A percentile compares a stretch with the other conserved stretches of the same genome.
Evolutionary conservation across 1,139 yeast genomes (phyloP).

Genomic region (Martiniozyma asiatica): DNA sequence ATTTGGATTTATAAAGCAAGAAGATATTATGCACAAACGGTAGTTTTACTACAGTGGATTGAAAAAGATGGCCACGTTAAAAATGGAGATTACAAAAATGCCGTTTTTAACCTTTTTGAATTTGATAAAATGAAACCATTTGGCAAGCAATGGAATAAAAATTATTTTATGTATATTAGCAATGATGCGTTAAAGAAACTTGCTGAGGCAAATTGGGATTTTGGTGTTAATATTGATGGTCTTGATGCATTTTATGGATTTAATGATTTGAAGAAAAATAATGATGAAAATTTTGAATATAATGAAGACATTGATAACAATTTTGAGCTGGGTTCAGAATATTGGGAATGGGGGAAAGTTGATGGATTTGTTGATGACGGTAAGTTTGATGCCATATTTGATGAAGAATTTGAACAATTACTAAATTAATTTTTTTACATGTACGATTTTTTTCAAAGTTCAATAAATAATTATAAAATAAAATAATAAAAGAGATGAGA

Average conservation of each 20-base stretch:
- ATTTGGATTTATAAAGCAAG: conserved; percentile 4
- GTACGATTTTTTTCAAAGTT: neutral
- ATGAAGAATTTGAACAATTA: neutral
- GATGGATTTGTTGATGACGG: conserved; percentile 1
- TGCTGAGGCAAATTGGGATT: conserved; percentile 1
- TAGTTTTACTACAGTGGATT: conserved; percentile 3
- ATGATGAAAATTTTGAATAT: no score
- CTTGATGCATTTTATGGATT: no score
- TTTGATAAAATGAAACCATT: conserved; percentile 2
- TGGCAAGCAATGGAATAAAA: conserved; percentile 2
- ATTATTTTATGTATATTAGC: conserved; percentile 3
- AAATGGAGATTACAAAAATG: no score
- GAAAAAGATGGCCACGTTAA: conserved; percentile 4
- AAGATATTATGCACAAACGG: conserved; percentile 4
- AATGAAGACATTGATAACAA: no score
- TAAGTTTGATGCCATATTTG: conserved; percentile 2
- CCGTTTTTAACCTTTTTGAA: neutral
- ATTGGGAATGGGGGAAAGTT: conserved; percentile 5
- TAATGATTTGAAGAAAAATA: no score
- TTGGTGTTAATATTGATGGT: conserved; percentile 1
- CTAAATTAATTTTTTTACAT: neutral
- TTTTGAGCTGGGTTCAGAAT: no score
- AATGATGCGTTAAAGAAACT: neutral
- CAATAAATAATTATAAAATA: no score
- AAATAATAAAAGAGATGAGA: no score